A percentile compares a stretch with the other conserved stretches of the same genome.
phyloP scores from a whole-genome alignment of 768 basidiomycete species.

The Lactarius sp. region DNA sequence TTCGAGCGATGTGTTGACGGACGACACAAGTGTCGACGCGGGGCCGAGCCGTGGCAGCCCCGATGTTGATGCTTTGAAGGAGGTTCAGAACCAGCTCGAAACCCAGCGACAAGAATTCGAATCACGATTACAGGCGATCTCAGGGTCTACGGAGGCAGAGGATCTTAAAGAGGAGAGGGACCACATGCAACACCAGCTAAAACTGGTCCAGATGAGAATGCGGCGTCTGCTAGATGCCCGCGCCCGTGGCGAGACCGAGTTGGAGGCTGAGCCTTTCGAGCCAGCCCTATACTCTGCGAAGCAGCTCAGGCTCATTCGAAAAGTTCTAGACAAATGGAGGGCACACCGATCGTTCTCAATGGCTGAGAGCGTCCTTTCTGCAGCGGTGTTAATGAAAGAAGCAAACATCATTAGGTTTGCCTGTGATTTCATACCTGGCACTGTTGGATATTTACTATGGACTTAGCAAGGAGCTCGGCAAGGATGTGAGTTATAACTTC shows the following conservation, averaged over 20 bases:
- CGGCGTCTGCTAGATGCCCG: constrained; percentile 72
- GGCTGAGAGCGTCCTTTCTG: constrained; percentile 83
- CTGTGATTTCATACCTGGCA: constrained; percentile 25
- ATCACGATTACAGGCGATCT: constrained; percentile 53
- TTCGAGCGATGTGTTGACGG: constrained; percentile 73
- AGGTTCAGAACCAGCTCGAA: constrained; percentile 68
- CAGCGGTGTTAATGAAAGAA: constrained; percentile 85
- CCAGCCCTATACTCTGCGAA: constrained; percentile 77
- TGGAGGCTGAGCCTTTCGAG: constrained; percentile 61
- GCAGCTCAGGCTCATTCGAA: constrained; percentile 77
- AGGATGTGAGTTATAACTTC: constrained; percentile 90
- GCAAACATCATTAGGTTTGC: constrained; percentile 89
- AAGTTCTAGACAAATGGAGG: constrained; percentile 82
- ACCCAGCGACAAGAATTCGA: constrained; percentile 45
- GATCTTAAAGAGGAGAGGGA: constrained; percentile 87
- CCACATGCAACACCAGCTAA: constrained; percentile 87
- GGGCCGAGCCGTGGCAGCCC: constrained; percentile 55
- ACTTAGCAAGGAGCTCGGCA: constrained; percentile 75
- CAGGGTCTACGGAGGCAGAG: constrained; percentile 73
- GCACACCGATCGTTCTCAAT: constrained; percentile 82
- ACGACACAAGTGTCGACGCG: constrained; percentile 82
- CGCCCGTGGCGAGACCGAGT: constrained; percentile 69
- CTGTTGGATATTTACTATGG: constrained; percentile 4
- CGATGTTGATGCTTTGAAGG: constrained; percentile 61
- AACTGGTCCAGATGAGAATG: constrained; percentile 76